Conservation (phyloP, 257 asterid species). For the Solanum pimpinellifolium region DNA sequence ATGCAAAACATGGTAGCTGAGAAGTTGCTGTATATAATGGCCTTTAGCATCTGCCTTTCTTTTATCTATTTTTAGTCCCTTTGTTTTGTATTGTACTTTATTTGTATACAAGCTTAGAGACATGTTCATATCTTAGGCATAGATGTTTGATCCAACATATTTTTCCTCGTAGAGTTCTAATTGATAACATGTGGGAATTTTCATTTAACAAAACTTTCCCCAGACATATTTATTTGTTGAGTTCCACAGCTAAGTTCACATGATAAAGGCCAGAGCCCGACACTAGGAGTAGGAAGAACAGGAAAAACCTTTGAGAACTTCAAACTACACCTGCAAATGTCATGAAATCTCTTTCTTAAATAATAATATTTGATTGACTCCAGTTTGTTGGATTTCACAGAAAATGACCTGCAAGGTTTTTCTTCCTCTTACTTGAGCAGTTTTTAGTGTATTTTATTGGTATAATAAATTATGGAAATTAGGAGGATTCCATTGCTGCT, state of each 20-base stretch:
- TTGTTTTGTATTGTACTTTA: background rate
- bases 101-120: constrained; percentile 4
- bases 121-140: background rate
- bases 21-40: constrained; percentile 13
- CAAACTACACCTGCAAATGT: background rate
- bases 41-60: background rate
- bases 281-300: background rate
- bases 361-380: background rate
- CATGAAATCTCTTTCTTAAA: background rate
- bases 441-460: background rate
- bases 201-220: background rate
- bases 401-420: background rate
- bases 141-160: background rate
- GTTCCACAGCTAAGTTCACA: background rate
- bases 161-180: background rate
- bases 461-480: background rate
- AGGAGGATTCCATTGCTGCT: background rate
- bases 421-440: background rate
- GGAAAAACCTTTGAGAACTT: background rate
- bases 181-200: background rate
- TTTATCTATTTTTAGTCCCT: background rate
- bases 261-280: background rate
- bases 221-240: background rate
- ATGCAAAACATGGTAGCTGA: constrained; percentile 22
- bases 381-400: background rate